Base-by-base conservation (phyloP, 2,329 filamentous ascomycete genomes). In the Pyricularia pennisetigena region DNA sequence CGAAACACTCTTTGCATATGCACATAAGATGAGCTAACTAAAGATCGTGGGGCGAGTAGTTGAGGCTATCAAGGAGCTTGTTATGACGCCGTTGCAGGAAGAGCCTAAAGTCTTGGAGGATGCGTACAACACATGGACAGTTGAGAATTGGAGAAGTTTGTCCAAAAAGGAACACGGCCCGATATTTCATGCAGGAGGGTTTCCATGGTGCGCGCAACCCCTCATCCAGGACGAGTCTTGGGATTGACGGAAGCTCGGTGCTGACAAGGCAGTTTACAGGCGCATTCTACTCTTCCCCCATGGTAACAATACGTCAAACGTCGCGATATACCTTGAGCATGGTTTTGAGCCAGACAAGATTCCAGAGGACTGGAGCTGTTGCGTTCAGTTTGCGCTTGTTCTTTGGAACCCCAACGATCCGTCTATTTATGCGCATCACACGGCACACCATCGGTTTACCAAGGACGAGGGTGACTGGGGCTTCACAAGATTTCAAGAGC, bases 401-500 rank as follows among this genome's bases (percentile, higher is more conserved):
- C 83, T 99, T 68, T 97, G 92, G 90, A 99, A 98, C 78, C 90
- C 90, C 64, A 92, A 94, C 75, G 93, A 97, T 74, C 94, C 95
- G n/a, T 88, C 88, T 71, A 86, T 97, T 73, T 93, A 90, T 77
- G 84, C 85, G 66, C 91, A 97, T 74, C 89, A 93, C 81, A 86
- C 83, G 62, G 95, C 95, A n/a, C 93, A 94, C 73, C 95, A 99
- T 77, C 90, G 95, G 69, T 99, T 98, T 78, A 98, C 93, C 4
- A 92, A 91, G 71, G 95, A 98, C 62, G 95, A 99, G 78, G 93
- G 93, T 28, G 95, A 99, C 75, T 99, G 95, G 95, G 95, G 95
- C 1, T 99, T 99, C 78, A 99, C 95, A n/a, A 85, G 94, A 68
- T 99, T 98, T 76, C 88, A 93, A 14, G 95, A 98, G 77, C 85